Evolutionary conservation across 129 eudicot genomes (phyloP), one percentile per base, ranked within the genome.

Genomic region (Artemisia tridentata): DNA sequence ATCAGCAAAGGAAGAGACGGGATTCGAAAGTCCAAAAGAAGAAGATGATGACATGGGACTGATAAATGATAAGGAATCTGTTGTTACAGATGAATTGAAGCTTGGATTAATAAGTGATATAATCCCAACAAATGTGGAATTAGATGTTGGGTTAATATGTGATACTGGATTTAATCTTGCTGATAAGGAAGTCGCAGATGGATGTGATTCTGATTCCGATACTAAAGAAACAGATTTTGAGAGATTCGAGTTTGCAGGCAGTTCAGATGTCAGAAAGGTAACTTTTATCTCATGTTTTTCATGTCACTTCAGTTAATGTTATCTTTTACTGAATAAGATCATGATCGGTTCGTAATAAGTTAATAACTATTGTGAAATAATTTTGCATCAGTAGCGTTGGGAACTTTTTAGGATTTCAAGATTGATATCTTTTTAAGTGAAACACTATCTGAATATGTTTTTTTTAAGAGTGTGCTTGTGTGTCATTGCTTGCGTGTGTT

Each of bases 241-340:
- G 45, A 38, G 45, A 38, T 38, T 38, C 10, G 45, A 38, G 45
- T 38, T 38, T 1, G 9, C 2, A 38, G 45, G 9, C 45, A 38
- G 45, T 38, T 38, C 45, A 38, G 11, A 38, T 38, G 60, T 63
- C 52, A 67, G 72, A 11, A 53, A 5, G 81, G 81, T 78, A 71
- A 21, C 45, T 15, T 23, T 45, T 53, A 43, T 70, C 63, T 51
- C 46, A 1, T 67, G n/a, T 29, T 75, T 54, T 63, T 46, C 43
- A 23, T 25, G 48, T 57, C 45, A 14, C 25, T 67, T 58, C 1
- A 7, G 41, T 10, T 45, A 14, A 67, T 58, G 10, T 38, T 31
- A 38, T 57, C 15, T 13, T 66, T 63, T 34, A 18, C 43, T 31
- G 50, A 34, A 50, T 29, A 18, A 46, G 51, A 17, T 72, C 4